phyloP scores from a whole-genome alignment of 1,284 basidiomycete genomes.

The Ceratobasidium sp. region DNA sequence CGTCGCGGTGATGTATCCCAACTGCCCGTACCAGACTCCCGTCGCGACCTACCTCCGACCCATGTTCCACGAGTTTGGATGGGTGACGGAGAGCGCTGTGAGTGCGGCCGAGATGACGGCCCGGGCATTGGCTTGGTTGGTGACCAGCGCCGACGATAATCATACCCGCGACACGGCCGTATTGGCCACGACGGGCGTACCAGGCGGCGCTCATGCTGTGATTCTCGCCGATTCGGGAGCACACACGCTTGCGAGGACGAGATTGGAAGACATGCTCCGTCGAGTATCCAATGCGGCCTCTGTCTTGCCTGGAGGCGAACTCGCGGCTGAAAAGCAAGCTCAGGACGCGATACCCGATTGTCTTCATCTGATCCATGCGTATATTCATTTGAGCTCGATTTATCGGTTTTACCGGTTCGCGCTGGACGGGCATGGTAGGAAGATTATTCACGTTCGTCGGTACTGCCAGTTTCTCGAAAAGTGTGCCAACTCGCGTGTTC shows the following conservation, averaged over 20 bases:
- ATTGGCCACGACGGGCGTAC: conserved; percentile 19
- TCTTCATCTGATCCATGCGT: conserved; percentile 30
- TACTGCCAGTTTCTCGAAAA: conserved; percentile 19
- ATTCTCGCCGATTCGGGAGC: conserved; percentile 31
- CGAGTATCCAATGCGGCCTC: conserved; percentile 28
- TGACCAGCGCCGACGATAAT: conserved; percentile 36
- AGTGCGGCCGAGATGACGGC: conserved; percentile 35
- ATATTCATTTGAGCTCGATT: conserved; percentile 23
- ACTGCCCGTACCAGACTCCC: conserved; percentile 35
- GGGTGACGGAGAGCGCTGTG: conserved; percentile 19
- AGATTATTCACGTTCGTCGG: conserved; percentile 28
- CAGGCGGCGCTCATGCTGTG: conserved; percentile 23
- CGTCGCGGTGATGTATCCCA: conserved; percentile 34
- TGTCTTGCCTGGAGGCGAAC: conserved; percentile 19
- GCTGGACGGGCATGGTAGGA: conserved; percentile 16
- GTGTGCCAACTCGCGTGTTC: conserved; percentile 10
- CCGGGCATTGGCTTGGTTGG: conserved; percentile 25
- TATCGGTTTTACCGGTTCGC: conserved; percentile 33
- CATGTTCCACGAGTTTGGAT: conserved; percentile 24
- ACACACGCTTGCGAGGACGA: conserved; percentile 11
- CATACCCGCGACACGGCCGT: conserved; percentile 28
- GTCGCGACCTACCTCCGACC: conserved; percentile 31
- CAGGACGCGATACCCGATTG: conserved; percentile 24
- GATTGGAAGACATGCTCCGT: conserved; percentile 29
- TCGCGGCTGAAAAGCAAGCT: conserved; percentile 29